Percentiles rank a stretch among this genome's conserved stretches.
phyloP scores from a whole-genome alignment of 257 asterid species.

The Salvia hispanica region DNA sequence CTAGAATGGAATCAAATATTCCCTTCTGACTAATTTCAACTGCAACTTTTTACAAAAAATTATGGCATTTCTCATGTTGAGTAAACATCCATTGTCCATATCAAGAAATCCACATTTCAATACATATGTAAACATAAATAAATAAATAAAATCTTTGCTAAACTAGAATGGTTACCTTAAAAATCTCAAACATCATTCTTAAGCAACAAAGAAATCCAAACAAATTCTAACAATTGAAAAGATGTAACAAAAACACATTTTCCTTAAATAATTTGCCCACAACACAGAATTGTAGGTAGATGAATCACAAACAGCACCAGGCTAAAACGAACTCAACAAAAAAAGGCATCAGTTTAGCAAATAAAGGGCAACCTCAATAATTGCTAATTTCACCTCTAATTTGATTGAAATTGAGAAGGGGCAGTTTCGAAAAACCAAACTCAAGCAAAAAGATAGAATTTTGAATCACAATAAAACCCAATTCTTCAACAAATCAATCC shows the following conservation, averaged over 20 bases:
- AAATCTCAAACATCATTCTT: conserved; percentile 4
- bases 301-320: conserved; percentile 18
- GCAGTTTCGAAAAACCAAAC: conserved; percentile 5
- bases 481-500: background rate
- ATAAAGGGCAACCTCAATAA: background rate
- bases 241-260: conserved; percentile 3
- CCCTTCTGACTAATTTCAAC: conserved; percentile 9
- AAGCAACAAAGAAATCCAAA: conserved; percentile 6
- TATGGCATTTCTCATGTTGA: too few species aligned
- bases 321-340: background rate
- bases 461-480: background rate
- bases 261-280: conserved; percentile 5
- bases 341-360: conserved; percentile 1
- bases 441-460: background rate
- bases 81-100: too few species aligned
- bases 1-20: background rate
- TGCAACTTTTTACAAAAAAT: too few species aligned
- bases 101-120: conserved; percentile 3
- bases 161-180: background rate
- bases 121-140: background rate
- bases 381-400: conserved; percentile 2
- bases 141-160: background rate
- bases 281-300: conserved; percentile 2
- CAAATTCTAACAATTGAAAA: conserved; percentile 6
- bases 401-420: conserved; percentile 9